These are phyloP conservation scores for Barnettozyma californica DNA, from an alignment of 805 yeast genomes.

Conservation along the genomic window DNA sequence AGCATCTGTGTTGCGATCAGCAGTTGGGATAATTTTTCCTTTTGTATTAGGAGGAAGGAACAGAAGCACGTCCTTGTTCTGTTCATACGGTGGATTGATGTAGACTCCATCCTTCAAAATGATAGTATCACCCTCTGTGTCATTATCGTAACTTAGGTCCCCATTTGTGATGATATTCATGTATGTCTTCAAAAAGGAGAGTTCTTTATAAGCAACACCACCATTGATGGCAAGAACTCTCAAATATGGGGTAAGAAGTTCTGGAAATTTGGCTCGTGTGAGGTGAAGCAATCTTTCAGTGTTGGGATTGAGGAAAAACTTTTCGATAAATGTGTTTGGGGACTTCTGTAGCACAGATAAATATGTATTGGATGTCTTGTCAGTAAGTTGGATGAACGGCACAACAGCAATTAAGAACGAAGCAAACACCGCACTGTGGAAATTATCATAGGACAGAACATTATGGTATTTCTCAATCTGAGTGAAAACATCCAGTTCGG, in stretches of 20 bases:
- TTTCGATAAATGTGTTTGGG: conserved; percentile 35
- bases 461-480: conserved; percentile 38
- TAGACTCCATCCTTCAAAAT: conserved; percentile 42
- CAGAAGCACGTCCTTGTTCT: conserved; percentile 37
- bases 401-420: conserved; percentile 31
- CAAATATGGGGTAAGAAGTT: conserved; percentile 53
- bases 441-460: conserved; percentile 41
- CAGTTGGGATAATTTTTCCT: conserved; percentile 63
- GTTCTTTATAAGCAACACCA: conserved; percentile 59
- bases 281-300: conserved; percentile 33
- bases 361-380: conserved; percentile 28
- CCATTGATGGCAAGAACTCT: conserved; percentile 58
- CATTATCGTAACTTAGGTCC: conserved; percentile 39
- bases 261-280: conserved; percentile 73
- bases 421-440: conserved; percentile 42
- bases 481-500: conserved; percentile 39
- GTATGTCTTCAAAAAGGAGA: conserved; percentile 55
- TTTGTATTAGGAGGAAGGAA: conserved; percentile 52
- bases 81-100: conserved; percentile 54
- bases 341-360: conserved; percentile 26
- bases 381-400: conserved; percentile 44
- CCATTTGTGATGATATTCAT: conserved; percentile 41
- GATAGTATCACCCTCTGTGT: conserved; percentile 47
- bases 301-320: conserved; percentile 30
- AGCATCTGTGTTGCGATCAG: conserved; percentile 30